Evolutionary conservation across 1,284 basidiomycete genomes (phyloP).

Genomic region (Cystobasidium pallidum): DNA sequence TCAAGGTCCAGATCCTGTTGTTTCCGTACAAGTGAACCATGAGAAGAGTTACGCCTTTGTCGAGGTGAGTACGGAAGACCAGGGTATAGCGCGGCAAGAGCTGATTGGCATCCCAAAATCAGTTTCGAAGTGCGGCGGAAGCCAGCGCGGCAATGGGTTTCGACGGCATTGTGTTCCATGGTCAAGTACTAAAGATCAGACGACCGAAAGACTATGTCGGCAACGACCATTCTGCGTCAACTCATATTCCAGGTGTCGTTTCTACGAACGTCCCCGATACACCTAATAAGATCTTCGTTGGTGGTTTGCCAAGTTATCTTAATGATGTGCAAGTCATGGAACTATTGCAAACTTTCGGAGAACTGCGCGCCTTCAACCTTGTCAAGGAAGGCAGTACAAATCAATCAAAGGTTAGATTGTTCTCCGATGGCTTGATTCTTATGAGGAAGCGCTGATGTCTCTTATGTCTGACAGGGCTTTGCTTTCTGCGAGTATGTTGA

Average conservation of each 20-base stretch:
- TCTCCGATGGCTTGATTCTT: constrained; percentile 1
- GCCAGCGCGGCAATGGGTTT: constrained; percentile 95
- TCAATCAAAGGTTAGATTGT: constrained; percentile 72
- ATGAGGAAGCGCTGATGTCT: background rate
- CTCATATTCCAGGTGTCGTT: constrained; percentile 85
- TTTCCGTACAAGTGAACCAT: constrained; percentile 91
- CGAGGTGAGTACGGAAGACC: constrained; percentile 65
- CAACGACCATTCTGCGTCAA: constrained; percentile 50
- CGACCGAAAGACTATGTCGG: constrained; percentile 95
- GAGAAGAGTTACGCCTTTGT: constrained; percentile 98
- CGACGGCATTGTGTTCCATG: constrained; percentile 93
- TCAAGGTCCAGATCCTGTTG: constrained; percentile 82
- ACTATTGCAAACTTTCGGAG: constrained; percentile 93
- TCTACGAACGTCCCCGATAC: constrained; percentile 97
- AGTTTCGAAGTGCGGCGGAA: constrained; percentile 97
- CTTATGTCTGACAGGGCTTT: constrained; percentile 71
- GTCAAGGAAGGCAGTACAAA: constrained; percentile 90
- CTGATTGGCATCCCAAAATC: constrained; percentile 18
- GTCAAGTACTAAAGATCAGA: constrained; percentile 88
- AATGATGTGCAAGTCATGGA: constrained; percentile 98
- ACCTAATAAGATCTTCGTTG: constrained; percentile 96
- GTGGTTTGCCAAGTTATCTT: constrained; percentile 90
- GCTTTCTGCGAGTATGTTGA: constrained; percentile 99
- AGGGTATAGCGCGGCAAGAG: background rate
- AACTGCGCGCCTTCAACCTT: constrained; percentile 94